Evolutionary conservation across 306 rosid species (phyloP), one percentile per base, ranked within the genome.

Genomic region (Vigna reflexopilosa): DNA sequence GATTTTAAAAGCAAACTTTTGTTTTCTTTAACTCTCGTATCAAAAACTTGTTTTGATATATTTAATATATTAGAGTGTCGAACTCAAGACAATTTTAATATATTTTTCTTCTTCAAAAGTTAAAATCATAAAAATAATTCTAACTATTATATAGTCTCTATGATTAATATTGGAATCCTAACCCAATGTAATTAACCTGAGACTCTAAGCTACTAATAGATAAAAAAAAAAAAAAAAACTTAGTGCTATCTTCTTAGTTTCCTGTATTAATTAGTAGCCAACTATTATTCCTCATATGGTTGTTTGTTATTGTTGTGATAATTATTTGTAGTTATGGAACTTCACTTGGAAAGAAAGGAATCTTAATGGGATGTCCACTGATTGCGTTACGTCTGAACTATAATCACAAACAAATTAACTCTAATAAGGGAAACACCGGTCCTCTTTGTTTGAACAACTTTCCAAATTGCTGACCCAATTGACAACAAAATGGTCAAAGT

Each of bases 301-400:
- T 26, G 28, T 26, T 26, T 26, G 28, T 26, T 26, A 26, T 26
- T 4, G 38, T 34, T 40, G 47, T 51, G 9, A 72, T 79, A 34
- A 79, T 62, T 24, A 77, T 34, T 38, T 38, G 67, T 55, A 70
- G 71, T 70, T 7, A 76, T 77, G 70, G 47, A 49, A 57, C 65
- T 80, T 76, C 67, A 51, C 80, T 67, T 67, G 70, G 58, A 77
- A 72, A 51, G 1, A 44, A 81, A 36, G 79, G 72, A 76, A 56
- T 51, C 56, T n/a, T 36, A 54, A 51, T 65, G 8, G 44, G 49
- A 78, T 67, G 55, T 30, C 30, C 51, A 40, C n/a, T 52, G 8
- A 62, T 62, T 16, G 45, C n/a, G n/a, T 52, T 61, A 36, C 57
- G 58, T 73, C 85, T 73, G 81, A 67, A 20, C 12, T 73, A 58